Base-by-base conservation (phyloP, 2,329 filamentous ascomycete species). In the Beauveria brongniartii region DNA sequence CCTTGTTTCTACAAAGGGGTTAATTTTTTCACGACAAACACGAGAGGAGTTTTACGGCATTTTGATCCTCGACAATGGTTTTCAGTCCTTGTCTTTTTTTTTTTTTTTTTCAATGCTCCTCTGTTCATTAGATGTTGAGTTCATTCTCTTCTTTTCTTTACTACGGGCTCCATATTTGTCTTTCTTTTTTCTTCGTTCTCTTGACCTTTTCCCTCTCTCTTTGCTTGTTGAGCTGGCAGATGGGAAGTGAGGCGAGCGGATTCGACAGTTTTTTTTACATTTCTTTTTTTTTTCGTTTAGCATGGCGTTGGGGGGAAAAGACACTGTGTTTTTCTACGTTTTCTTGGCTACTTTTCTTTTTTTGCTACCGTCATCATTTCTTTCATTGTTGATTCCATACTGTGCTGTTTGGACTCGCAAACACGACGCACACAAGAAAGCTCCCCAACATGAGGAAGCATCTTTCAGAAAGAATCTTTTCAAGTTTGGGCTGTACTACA, bases 241-340 rank as follows among this genome's bases (percentile, higher is more conserved):
- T 5, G 6, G 12, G 5, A n/a, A 9, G 16, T 20, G 20, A 9
- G 53, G 18, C 26, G 24, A 41, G 51, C 55, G 12, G 12, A 34
- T 12, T 14, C 4, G 12, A 14, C 30, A 34, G 10, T 34, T 12
- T 34, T 61, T 58, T 59, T 43, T 26, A 37, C 50, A 22, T 24
- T 24, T 24, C 24, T 1, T 34, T 24, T 1, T 34, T 18, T 51
- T 18, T 63, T 63, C 60, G 16, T 68, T 58, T 63, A 72, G 70
- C 70, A 72, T 65, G 70, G 70, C 70, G 70, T 71, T 72, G 63
- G 63, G 69, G 68, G 67, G 65, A 64, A 65, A 64, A 65, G 53
- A 48, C 34, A 63, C 64, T 61, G 55, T 57, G 28, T 48, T 18
- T 52, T 41, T 55, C 30, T 55, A 24, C 24, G 34, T 34, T 52